Evolutionary conservation across 352 stramenopile genomes (phyloP).

Genomic region (Phytopythium oedochilum): DNA sequence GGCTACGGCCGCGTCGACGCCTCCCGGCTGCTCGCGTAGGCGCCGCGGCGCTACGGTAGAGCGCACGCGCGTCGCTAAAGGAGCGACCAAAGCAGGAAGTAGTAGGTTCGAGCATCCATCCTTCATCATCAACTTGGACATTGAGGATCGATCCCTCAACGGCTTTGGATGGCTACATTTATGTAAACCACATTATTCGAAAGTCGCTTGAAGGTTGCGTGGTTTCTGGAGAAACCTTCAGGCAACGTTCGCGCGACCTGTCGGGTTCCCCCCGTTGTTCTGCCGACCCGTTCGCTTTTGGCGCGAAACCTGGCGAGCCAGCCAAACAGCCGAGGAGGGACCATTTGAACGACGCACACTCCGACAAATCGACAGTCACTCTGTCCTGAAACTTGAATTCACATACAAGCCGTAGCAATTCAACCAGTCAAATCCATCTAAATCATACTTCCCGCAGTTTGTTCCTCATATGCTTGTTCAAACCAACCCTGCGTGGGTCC

Average conservation of each 20-base stretch:
- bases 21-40: slow-evolving; percentile 20
- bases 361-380: no score
- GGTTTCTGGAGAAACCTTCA: not conserved
- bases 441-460: not conserved
- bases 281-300: not conserved
- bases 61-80: no score
- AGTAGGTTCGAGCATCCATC: no score
- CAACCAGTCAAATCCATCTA: no score
- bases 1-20: slow-evolving; percentile 46
- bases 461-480: not conserved
- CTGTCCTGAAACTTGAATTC: no score
- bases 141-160: not conserved
- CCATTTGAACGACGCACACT: not conserved
- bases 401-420: no score
- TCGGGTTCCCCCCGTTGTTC: not conserved
- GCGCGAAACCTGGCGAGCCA: not conserved
- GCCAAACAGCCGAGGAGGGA: not conserved
- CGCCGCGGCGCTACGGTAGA: no score
- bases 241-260: not conserved
- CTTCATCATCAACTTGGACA: no score
- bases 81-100: no score
- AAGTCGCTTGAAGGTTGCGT: not conserved
- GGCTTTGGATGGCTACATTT: not conserved
- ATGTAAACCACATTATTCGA: no score
- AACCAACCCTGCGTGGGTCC: not conserved